Percentiles rank a stretch among this genome's conserved stretches.
phyloP scores from a whole-genome alignment of 371 early-diverging fungal genomes.

The Apophysomyces ossiformis region DNA sequence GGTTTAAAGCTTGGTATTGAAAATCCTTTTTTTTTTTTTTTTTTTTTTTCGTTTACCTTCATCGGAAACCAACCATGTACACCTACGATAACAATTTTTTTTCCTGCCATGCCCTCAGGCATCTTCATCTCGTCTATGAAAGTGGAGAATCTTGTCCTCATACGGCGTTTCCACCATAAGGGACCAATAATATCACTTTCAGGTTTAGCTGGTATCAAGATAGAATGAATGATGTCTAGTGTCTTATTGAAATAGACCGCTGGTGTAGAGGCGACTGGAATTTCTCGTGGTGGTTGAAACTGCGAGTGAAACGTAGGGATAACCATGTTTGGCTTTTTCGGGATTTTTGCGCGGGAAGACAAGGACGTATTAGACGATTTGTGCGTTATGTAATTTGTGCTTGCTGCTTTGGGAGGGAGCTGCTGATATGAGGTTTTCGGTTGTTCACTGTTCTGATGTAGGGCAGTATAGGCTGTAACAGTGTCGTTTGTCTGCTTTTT shows the following conservation, averaged over 20 bases:
- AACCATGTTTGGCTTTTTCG: conserved; percentile 14
- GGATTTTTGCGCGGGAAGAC: neutral
- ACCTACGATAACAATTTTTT: conserved; percentile 70
- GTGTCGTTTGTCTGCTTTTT: too few relatives aligned
- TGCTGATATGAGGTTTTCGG: neutral
- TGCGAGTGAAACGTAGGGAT: conserved; percentile 22
- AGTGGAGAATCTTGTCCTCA: conserved; percentile 26
- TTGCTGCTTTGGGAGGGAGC: neutral
- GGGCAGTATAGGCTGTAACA: too few relatives aligned
- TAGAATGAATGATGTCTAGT: neutral
- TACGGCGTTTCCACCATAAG: conserved; percentile 19
- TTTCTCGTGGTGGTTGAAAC: neutral
- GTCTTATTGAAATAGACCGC: neutral
- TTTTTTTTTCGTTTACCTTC: conserved; percentile 37
- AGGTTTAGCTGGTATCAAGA: neutral
- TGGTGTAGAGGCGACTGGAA: neutral
- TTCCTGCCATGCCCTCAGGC: conserved; percentile 30
- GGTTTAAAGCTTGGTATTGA: neutral
- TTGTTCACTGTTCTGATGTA: neutral
- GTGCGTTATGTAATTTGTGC: neutral
- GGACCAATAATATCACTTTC: neutral
- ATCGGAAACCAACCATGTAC: conserved; percentile 95
- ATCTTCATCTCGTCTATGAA: conserved; percentile 42
- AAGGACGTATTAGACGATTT: neutral
- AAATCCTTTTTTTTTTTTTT: neutral